Evolutionary conservation across 139 green algal genomes (phyloP), one percentile per base, ranked within the genome.

Genomic region (Auxenochlorella pyrenoidosa): DNA sequence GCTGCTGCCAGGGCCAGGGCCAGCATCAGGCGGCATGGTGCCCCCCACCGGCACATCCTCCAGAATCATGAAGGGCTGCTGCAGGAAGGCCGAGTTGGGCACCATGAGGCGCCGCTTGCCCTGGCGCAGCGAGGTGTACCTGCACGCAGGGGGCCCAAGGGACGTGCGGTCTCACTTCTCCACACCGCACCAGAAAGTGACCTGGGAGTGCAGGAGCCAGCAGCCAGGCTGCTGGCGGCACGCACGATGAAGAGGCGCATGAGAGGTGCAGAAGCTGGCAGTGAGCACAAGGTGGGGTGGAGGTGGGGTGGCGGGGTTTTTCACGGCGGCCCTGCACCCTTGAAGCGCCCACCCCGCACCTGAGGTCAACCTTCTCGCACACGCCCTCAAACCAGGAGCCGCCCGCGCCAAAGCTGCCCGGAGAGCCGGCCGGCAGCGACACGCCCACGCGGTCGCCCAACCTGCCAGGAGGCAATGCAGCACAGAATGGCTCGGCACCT

Each of bases 341-440:
- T 10, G 6, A 18, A 10, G 47, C 47, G 10, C 47, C 28, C 70
- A 76, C 36, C 10, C 79, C 90, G 43, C 83, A 94, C 86, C 94
- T 89, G 38, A 96, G 92, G 82, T 96, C 94, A 10, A 96, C 87
- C 79, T 94, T 92, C 84, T 96, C 94, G 80, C 90, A 94, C 13
- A 88, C 87, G 24, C 94, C 94, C 88, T 96, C 91, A 85, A 95
- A 96, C 94, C 94, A 96, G 79, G 66, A 47, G 51, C 82, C 12
- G 54, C 38, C 24, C 16, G 44, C 60, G 79, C 83, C 82, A 72
- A 77, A 75, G 40, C 73, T 47, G 72, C 79, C 78, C 8, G 75
- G 66, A 2, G 43, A 44, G 32, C 75, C 59, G 26, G 73, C 80
- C 41, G 73, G 77, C 80, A 89, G 93, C 63, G 63, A 78, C 16